A percentile compares a stretch with the other conserved stretches of the same genome.
Conservation (phyloP, 352 stramenopile species). For the Hyaloperonospora arabidopsidis region DNA sequence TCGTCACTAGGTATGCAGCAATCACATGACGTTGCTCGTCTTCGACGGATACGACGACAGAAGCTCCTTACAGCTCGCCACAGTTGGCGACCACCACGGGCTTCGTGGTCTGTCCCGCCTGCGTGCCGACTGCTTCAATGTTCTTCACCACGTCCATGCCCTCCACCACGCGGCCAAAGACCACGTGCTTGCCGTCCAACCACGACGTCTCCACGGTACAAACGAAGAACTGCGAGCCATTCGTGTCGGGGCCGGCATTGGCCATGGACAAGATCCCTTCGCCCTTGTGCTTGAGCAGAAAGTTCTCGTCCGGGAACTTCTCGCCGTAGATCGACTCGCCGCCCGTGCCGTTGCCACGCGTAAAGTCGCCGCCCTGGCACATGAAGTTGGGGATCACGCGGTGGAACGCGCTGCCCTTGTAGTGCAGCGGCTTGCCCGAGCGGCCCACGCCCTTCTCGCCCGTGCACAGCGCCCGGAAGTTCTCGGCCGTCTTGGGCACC, state of each 20-base stretch:
- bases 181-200: constrained; percentile 89
- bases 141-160: constrained; percentile 96
- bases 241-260: constrained; percentile 95
- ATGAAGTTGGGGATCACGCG: constrained; percentile 91
- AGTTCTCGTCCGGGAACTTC: constrained; percentile 96
- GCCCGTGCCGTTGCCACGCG: constrained; percentile 84
- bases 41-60: not conserved
- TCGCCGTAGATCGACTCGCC: constrained; percentile 93
- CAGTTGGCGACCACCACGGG: constrained; percentile 92
- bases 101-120: constrained; percentile 86
- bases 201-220: constrained; percentile 86
- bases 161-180: constrained; percentile 94
- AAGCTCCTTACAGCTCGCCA: constrained; percentile 76
- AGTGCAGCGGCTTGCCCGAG: constrained; percentile 76
- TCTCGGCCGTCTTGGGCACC: constrained; percentile 93
- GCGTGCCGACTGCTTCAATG: constrained; percentile 93
- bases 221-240: constrained; percentile 97
- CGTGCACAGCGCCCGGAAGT: constrained; percentile 97
- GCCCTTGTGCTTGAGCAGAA: constrained; percentile 85
- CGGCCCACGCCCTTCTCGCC: constrained; percentile 91
- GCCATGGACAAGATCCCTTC: constrained; percentile 93
- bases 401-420: constrained; percentile 88
- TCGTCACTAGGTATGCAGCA: too few species aligned
- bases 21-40: too few species aligned
- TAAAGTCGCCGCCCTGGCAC: constrained; percentile 97